Conservation (phyloP, 441 rosid species). For the Monsonia emarginata region DNA sequence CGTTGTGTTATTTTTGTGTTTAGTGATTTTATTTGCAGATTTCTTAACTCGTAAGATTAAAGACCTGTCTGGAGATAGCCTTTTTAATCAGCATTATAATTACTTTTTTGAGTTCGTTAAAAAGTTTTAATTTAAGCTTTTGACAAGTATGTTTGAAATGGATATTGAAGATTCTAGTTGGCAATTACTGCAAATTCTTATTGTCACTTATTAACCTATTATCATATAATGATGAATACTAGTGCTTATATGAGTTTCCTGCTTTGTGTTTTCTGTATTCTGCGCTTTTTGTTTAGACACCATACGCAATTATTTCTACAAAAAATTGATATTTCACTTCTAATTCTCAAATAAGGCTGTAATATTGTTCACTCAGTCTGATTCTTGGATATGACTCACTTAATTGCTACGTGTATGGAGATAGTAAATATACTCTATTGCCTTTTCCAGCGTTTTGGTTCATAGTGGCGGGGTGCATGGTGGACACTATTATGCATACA, state of each 20-base stretch:
- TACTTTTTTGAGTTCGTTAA: neutral
- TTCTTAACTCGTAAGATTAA: no score
- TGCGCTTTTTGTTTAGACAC: neutral
- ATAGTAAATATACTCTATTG: constrained; percentile 1
- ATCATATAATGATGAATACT: no score
- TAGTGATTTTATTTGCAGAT: no score
- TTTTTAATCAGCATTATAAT: neutral
- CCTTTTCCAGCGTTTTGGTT: constrained; percentile 59
- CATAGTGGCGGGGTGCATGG: constrained; percentile 82
- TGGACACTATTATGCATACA: constrained; percentile 87
- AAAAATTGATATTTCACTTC: neutral
- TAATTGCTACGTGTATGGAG: neutral
- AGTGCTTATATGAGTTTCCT: neutral
- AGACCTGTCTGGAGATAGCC: no score
- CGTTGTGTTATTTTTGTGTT: no score
- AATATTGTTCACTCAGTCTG: neutral
- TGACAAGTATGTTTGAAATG: no score
- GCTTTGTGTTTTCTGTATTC: neutral
- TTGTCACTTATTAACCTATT: no score
- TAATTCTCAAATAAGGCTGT: neutral
- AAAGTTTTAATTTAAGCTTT: no score
- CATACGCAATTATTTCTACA: neutral
- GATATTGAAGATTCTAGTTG: neutral
- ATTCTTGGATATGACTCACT: neutral
- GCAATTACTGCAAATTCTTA: no score